Evolutionary conservation across 768 basidiomycete species (phyloP).

Genomic region (Flagelloscypha sp.): DNA sequence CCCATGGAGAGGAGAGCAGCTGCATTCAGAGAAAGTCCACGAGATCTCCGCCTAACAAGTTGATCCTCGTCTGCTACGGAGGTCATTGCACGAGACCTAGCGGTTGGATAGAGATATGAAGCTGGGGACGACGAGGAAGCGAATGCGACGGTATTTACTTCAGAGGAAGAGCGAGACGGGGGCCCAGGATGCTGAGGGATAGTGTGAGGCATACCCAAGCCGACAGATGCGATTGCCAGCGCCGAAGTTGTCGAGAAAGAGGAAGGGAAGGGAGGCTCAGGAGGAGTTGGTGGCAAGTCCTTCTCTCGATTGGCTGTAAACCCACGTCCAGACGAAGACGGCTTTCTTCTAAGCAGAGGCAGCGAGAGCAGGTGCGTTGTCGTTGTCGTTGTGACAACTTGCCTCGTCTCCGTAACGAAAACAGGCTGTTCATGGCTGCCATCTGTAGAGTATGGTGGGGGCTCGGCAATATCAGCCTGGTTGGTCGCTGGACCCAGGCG

Average conservation of each 20-base stretch:
- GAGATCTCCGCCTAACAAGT: conserved; percentile 23
- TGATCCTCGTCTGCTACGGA: conserved; percentile 2
- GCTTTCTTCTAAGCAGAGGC: too few species aligned
- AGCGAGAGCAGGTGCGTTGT: too few species aligned
- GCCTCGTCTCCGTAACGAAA: too few species aligned
- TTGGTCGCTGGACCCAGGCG: too few species aligned
- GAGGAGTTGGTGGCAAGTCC: conserved; percentile 43
- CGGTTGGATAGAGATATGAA: conserved; percentile 11
- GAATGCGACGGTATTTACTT: conserved; percentile 44
- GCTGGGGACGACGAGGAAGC: conserved; percentile 18
- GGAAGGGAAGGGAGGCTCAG: conserved; percentile 17
- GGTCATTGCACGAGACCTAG: conserved; percentile 8
- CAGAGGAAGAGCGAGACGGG: conserved; percentile 32
- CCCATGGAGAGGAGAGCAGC: conserved; percentile 29
- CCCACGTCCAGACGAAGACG: too few species aligned
- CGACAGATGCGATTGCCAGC: conserved; percentile 49
- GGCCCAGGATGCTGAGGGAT: conserved; percentile 32
- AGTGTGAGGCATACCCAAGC: conserved; percentile 49
- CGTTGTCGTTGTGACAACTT: too few species aligned
- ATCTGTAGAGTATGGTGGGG: too few species aligned
- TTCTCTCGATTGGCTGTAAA: too few species aligned
- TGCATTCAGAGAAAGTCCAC: conserved; percentile 53
- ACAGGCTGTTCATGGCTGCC: too few species aligned
- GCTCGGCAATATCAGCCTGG: too few species aligned
- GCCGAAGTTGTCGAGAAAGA: conserved; percentile 27